phyloP scores from a whole-genome alignment of 129 eudicot genomes.

The Gnaphalium uliginosum region DNA sequence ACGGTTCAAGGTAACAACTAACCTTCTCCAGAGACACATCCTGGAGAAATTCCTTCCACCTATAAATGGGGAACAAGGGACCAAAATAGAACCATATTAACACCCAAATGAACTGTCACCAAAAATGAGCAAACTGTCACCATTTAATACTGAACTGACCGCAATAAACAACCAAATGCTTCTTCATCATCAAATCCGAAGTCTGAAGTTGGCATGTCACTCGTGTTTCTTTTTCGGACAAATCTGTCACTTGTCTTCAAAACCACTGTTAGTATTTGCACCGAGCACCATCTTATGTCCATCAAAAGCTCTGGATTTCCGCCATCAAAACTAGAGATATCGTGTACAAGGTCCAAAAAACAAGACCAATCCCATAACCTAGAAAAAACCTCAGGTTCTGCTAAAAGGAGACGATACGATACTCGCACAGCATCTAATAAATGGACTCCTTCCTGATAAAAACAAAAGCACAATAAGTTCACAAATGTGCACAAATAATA shows the following conservation, averaged over 20 bases:
- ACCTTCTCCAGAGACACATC: conserved; percentile 88
- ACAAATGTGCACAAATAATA: conserved; percentile 11
- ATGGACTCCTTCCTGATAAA: conserved; percentile 47
- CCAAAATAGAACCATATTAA: conserved; percentile 6
- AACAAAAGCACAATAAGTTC: conserved; percentile 13
- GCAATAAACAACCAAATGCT: conserved; percentile 61
- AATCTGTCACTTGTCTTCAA: conserved; percentile 52
- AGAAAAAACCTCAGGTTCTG: conserved; percentile 58
- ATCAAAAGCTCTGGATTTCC: conserved; percentile 30
- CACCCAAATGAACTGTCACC: background rate
- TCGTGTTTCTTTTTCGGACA: conserved; percentile 30
- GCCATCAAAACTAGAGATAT: conserved; percentile 24
- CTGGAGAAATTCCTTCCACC: conserved; percentile 77
- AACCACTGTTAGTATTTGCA: conserved; percentile 53
- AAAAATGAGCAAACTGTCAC: conserved; percentile 1
- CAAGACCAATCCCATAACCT: conserved; percentile 89
- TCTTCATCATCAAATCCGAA: conserved; percentile 49
- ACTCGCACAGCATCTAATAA: conserved; percentile 53
- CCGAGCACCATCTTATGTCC: conserved; percentile 73
- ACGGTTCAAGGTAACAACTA: conserved; percentile 66
- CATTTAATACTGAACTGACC: conserved; percentile 47
- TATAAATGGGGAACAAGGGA: conserved; percentile 29
- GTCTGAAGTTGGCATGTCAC: conserved; percentile 46
- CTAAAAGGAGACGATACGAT: conserved; percentile 69
- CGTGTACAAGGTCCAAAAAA: conserved; percentile 53